Percentiles rank a stretch among this genome's conserved stretches.
These are phyloP conservation scores for Heimioporus sp. DNA, from an alignment of 768 basidiomycete genomes.

Conservation along the genomic window DNA sequence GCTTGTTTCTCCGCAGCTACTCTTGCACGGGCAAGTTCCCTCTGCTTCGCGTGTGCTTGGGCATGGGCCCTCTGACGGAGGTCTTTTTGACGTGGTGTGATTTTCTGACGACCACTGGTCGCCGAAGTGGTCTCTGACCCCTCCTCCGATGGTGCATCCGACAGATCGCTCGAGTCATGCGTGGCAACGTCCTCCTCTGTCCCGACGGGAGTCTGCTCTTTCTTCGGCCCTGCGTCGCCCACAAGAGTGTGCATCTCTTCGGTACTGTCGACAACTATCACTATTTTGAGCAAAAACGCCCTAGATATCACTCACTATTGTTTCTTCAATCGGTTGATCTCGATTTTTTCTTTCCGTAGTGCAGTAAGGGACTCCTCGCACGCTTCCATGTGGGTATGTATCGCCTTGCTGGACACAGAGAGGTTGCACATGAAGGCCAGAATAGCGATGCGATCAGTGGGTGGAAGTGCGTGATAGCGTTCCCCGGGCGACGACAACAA, in stretches of 20 bases:
- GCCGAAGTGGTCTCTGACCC: slow-evolving; percentile 59
- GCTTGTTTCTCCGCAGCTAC: slow-evolving; percentile 80
- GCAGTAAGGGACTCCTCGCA: slow-evolving; percentile 90
- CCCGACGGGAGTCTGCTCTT: slow-evolving; percentile 40
- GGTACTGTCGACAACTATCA: slow-evolving; percentile 39
- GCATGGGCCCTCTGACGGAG: slow-evolving; percentile 54
- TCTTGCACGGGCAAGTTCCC: slow-evolving; percentile 76
- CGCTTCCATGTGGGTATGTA: slow-evolving; percentile 86
- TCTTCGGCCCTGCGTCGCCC: slow-evolving; percentile 51
- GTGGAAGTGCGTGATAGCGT: slow-evolving; percentile 70
- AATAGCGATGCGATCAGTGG: slow-evolving; percentile 81
- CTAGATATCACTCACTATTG: slow-evolving; percentile 61
- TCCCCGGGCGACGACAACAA: slow-evolving; percentile 56
- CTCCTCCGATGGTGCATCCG: slow-evolving; percentile 64
- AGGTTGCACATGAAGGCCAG: slow-evolving; percentile 87
- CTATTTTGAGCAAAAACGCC: slow-evolving; percentile 7
- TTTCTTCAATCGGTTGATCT: slow-evolving; percentile 88
- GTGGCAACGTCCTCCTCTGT: slow-evolving; percentile 54
- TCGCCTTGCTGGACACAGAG: slow-evolving; percentile 85
- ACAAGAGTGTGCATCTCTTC: slow-evolving; percentile 73
- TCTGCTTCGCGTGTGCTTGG: slow-evolving; percentile 67
- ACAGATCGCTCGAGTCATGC: slow-evolving; percentile 70
- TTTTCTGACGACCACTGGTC: slow-evolving; percentile 39
- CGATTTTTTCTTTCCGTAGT: slow-evolving; percentile 92
- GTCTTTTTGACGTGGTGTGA: slow-evolving; percentile 49